Percentiles rank a stretch among this genome's conserved stretches.
phyloP scores from a whole-genome alignment of 179 eudicot genomes.

The Patellifolia procumbens region DNA sequence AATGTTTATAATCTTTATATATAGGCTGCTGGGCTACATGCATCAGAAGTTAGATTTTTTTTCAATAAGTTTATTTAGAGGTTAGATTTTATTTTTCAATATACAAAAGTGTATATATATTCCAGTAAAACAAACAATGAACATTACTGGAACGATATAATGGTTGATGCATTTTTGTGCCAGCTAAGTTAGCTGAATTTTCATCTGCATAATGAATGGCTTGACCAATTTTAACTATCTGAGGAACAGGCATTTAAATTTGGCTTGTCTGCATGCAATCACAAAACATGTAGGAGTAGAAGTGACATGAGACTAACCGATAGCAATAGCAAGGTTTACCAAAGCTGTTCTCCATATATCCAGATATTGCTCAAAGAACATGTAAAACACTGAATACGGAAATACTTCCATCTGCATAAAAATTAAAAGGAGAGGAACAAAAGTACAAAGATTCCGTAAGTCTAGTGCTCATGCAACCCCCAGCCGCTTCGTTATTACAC shows the following conservation, averaged over 20 bases:
- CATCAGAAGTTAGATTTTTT: too few relatives aligned
- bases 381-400: slow-evolving; percentile 95
- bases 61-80: too few relatives aligned
- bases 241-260: not conserved
- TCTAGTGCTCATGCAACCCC: not conserved
- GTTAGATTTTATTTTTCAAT: too few relatives aligned
- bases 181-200: not conserved
- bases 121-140: not conserved
- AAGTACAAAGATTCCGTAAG: not conserved
- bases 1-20: too few relatives aligned
- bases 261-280: not conserved
- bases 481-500: not conserved
- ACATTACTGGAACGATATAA: not conserved
- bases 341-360: slow-evolving; percentile 97
- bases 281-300: slow-evolving; percentile 7
- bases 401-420: slow-evolving; percentile 84
- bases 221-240: not conserved
- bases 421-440: slow-evolving; percentile 1
- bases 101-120: too few relatives aligned
- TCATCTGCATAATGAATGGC: not conserved
- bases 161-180: not conserved
- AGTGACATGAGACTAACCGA: slow-evolving; percentile 56
- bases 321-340: slow-evolving; percentile 90
- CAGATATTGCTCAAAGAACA: slow-evolving; percentile 98
- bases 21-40: too few relatives aligned